Conservation (phyloP, 805 yeast genomes). For the Wickerhamomyces kurtzmanii region DNA sequence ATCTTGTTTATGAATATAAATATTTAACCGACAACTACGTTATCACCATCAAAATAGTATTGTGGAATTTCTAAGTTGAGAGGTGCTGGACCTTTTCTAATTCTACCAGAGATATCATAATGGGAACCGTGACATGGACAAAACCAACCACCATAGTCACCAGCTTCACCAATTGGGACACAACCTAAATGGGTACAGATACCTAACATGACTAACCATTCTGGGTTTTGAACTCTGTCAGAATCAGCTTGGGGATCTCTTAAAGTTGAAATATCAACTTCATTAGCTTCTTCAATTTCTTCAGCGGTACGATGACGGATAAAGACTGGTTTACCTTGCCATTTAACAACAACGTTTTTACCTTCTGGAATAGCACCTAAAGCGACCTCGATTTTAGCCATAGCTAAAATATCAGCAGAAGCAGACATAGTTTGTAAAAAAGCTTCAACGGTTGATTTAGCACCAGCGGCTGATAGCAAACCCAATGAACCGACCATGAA, state of each 20-base stretch:
- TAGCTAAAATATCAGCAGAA: constrained; percentile 96
- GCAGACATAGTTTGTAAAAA: constrained; percentile 93
- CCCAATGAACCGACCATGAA: constrained; percentile 98
- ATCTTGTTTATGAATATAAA: too few relatives aligned
- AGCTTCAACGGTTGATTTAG: constrained; percentile 90
- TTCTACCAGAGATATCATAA: constrained; percentile 99
- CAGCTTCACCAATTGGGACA: constrained; percentile 99
- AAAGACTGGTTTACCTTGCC: constrained; percentile 99
- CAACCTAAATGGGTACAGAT: constrained; percentile 99
- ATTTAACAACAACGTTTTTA: constrained; percentile 94
- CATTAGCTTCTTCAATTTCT: constrained; percentile 93
- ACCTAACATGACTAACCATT: constrained; percentile 99
- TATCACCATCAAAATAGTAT: constrained; percentile 79
- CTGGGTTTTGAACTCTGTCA: constrained; percentile 93
- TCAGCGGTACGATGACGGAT: constrained; percentile 95
- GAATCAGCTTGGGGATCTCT: constrained; percentile 94
- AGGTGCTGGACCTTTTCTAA: constrained; percentile 99
- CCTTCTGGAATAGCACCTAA: constrained; percentile 92
- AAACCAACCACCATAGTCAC: constrained; percentile 99
- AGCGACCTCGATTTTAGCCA: constrained; percentile 98
- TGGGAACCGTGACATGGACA: constrained; percentile 99
- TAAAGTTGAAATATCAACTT: constrained; percentile 61
- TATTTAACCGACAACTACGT: constrained; percentile 80
- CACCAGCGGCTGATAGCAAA: constrained; percentile 83
- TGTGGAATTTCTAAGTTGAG: constrained; percentile 94